These are phyloP conservation scores for Leersia perrieri DNA, from an alignment of 176 grass and related monocot genomes.

Conservation along the genomic window DNA sequence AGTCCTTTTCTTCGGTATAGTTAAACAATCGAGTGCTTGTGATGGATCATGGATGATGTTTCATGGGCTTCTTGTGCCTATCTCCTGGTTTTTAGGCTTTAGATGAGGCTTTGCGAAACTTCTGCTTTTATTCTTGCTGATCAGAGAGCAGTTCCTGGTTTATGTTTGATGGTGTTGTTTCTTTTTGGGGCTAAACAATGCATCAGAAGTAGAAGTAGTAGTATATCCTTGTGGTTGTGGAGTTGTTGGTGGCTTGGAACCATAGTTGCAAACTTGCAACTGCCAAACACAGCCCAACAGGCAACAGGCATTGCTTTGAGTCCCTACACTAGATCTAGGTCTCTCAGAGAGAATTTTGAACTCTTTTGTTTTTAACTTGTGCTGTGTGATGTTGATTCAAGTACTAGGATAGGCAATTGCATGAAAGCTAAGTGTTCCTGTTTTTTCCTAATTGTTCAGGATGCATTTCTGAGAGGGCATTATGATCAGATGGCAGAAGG, in stretches of 20 bases:
- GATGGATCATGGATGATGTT: constrained; percentile 31
- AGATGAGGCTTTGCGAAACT: constrained; percentile 22
- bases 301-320: neutral
- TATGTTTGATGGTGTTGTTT: neutral
- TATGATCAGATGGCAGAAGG: constrained; percentile 7
- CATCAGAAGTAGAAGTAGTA: neutral
- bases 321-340: neutral
- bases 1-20: neutral
- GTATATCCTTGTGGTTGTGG: constrained; percentile 10
- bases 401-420: neutral
- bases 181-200: neutral
- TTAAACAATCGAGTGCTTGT: constrained; percentile 24
- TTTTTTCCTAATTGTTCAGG: constrained; percentile 22
- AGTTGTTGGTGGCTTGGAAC: neutral
- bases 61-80: neutral
- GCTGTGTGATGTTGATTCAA: constrained; percentile 24
- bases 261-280: neutral
- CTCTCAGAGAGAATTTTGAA: neutral
- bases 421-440: constrained; percentile 1
- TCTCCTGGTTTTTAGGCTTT: constrained; percentile 19
- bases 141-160: neutral
- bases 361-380: neutral
- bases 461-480: neutral
- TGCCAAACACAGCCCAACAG: neutral
- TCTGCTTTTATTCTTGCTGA: constrained; percentile 12